Conservation (phyloP, 805 yeast genomes). For the Kodamaea leandrae region DNA sequence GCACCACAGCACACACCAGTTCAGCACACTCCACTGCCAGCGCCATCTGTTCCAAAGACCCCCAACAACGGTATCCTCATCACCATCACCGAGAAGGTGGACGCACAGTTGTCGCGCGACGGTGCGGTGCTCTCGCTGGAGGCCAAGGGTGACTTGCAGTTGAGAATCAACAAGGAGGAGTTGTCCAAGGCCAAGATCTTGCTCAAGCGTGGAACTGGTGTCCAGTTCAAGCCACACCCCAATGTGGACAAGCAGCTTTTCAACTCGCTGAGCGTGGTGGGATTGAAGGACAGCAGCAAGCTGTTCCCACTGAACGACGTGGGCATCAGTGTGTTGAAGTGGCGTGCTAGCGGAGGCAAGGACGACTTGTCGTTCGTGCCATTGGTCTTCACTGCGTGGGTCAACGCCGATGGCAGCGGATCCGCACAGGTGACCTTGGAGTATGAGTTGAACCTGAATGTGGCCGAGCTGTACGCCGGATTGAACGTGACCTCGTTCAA, state of each 20-base stretch:
- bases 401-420: constrained; percentile 58
- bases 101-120: constrained; percentile 79
- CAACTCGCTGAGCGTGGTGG: constrained; percentile 53
- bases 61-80: constrained; percentile 77
- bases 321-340: constrained; percentile 85
- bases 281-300: constrained; percentile 71
- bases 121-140: constrained; percentile 71
- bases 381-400: constrained; percentile 80
- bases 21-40: constrained; percentile 18
- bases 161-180: constrained; percentile 77
- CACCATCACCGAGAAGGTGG: constrained; percentile 70
- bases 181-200: constrained; percentile 65
- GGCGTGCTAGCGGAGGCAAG: constrained; percentile 71
- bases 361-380: constrained; percentile 55
- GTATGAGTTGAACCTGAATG: constrained; percentile 64
- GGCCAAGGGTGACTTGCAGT: constrained; percentile 85
- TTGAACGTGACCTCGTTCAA: constrained; percentile 24
- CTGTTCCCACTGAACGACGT: constrained; percentile 92
- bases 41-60: constrained; percentile 29
- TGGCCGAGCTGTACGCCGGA: constrained; percentile 28
- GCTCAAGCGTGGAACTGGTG: constrained; percentile 47
- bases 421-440: constrained; percentile 78
- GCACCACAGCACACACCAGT: neutral
- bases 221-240: constrained; percentile 92
- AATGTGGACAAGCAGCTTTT: constrained; percentile 83